Evolutionary conservation across 768 basidiomycete genomes (phyloP), one percentile per base, ranked within the genome.

Genomic region (Neoboletus brunneissimus): DNA sequence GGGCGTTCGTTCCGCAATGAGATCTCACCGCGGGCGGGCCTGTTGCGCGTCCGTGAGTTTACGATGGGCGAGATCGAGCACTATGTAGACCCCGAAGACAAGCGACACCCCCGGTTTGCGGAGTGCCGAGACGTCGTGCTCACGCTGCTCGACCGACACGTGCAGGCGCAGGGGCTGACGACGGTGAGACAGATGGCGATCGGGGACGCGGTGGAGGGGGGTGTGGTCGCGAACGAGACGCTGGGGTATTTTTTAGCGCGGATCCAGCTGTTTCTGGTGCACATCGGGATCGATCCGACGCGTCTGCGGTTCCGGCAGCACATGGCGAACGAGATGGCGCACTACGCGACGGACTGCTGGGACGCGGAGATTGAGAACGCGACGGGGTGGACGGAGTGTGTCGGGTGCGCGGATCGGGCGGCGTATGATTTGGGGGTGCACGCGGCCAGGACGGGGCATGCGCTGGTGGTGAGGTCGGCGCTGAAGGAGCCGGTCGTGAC

Each of bases 41-140:
- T 99, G 40, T 82, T 99, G 46, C 94, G 97, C 58, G 96, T 98
- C 32, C 91, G 96, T 63, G 97, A 99, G 73, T 99, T 98, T 77
- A 97, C 93, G 12, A 97, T 98, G 96, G 97, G 94, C 45, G 97
- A 99, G 77, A 97, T 99, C 69, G 97, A 99, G 75, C 97, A 99
- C 77, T 99, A 79, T 61, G 97, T 99, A 63, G 97, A 98, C 78
- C 97, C 97, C 15, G 80, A 81, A 42, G 87, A 97, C 77, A 99
- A 98, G 77, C 75, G 72, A 6, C 97, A 98, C 73, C 76, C 80
- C 25, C 82, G 86, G n/a, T 99, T 98, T 78, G 67, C 70, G 47
- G 91, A 95, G 61, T 84, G 89, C 56, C 84, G 85, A 55, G 83
- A 93, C 64, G 77, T 93, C 57, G 81, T 79, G 48, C 79, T 98